A percentile compares a stretch with the other conserved stretches of the same genome.
These are phyloP conservation scores for Byssoonygena ceratinophila DNA, from an alignment of 2,329 filamentous ascomycete species.

Conservation along the genomic window DNA sequence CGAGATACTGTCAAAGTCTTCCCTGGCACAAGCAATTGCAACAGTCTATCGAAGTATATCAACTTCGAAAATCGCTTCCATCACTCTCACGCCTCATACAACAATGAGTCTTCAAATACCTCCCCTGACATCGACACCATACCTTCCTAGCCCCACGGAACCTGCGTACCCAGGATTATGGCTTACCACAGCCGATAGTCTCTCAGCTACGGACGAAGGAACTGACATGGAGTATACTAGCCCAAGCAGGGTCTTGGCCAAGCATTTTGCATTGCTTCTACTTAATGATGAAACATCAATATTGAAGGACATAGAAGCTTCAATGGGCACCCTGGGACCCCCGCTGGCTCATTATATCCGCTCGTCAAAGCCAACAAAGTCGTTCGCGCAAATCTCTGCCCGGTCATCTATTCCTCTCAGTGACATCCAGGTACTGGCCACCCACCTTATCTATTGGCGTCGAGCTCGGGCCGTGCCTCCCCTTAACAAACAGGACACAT, in stretches of 20 bases:
- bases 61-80: conserved; percentile 72
- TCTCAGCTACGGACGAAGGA: conserved; percentile 57
- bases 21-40: conserved; percentile 69
- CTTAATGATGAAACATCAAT: conserved; percentile 75
- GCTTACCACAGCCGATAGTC: conserved; percentile 75
- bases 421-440: conserved; percentile 77
- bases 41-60: conserved; percentile 74
- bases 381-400: conserved; percentile 60
- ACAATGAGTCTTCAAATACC: conserved; percentile 55
- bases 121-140: conserved; percentile 55
- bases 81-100: conserved; percentile 58
- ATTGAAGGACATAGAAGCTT: conserved; percentile 56
- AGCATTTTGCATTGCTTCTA: conserved; percentile 76
- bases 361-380: conserved; percentile 50
- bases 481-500: conserved; percentile 77
- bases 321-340: conserved; percentile 62
- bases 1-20: conserved; percentile 50
- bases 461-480: conserved; percentile 85
- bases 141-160: conserved; percentile 59
- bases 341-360: conserved; percentile 65
- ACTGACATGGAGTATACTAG: conserved; percentile 47
- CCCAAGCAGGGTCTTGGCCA: conserved; percentile 55
- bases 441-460: conserved; percentile 93
- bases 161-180: conserved; percentile 64
- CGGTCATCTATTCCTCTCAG: conserved; percentile 56